Percentiles rank a stretch among this genome's conserved stretches.
These are phyloP conservation scores for Moesziomyces antarcticus DNA, from an alignment of 1,284 basidiomycete species.

Conservation along the genomic window DNA sequence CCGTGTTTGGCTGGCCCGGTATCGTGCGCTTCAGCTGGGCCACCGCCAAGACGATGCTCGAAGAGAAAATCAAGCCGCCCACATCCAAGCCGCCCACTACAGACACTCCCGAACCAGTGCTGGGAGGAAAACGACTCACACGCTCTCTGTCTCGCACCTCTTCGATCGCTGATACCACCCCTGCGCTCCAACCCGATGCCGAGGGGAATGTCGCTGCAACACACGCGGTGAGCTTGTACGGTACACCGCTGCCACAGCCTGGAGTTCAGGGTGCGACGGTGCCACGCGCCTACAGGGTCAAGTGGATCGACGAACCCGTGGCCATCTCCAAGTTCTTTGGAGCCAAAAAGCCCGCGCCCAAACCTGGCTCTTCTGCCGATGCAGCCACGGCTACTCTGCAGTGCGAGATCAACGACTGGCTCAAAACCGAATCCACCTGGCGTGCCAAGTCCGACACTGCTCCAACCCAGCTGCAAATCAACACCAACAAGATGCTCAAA, in stretches of 20 bases:
- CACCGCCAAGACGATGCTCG: slow-evolving; percentile 86
- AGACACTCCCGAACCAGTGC: background rate
- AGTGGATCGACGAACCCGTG: slow-evolving; percentile 54
- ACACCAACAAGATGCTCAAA: slow-evolving; percentile 19
- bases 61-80: slow-evolving; percentile 71
- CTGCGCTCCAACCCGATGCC: background rate
- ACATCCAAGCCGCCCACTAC: background rate
- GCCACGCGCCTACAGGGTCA: slow-evolving; percentile 38
- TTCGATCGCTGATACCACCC: slow-evolving; percentile 3
- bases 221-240: slow-evolving; percentile 25
- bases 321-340: slow-evolving; percentile 52
- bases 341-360: slow-evolving; percentile 12
- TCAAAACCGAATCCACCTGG: slow-evolving; percentile 17
- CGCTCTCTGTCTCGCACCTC: slow-evolving; percentile 25
- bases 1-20: slow-evolving; percentile 91
- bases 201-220: background rate
- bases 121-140: slow-evolving; percentile 14
- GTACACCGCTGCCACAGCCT: slow-evolving; percentile 25
- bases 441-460: slow-evolving; percentile 2
- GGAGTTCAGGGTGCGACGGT: slow-evolving; percentile 8
- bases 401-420: slow-evolving; percentile 25
- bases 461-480: slow-evolving; percentile 8
- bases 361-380: background rate
- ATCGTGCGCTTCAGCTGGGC: slow-evolving; percentile 95
- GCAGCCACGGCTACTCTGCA: slow-evolving; percentile 18